phyloP scores from a whole-genome alignment of 345 rosid species.

The Boechera stricta region DNA sequence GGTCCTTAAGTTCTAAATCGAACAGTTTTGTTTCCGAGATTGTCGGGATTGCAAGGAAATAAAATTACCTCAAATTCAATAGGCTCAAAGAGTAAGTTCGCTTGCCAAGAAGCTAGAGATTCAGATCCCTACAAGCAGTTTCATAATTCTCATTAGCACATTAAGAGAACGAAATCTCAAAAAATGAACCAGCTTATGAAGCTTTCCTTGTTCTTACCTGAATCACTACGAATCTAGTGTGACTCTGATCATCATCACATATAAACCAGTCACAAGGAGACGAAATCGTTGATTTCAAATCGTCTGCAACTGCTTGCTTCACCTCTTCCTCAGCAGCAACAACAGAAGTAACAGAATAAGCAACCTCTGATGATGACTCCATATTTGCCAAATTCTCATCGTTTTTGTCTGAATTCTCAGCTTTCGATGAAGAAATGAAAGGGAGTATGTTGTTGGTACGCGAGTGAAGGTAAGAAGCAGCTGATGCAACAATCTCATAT shows the following conservation, averaged over 20 bases:
- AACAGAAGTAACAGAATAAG: conserved; percentile 84
- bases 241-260: conserved; percentile 79
- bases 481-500: conserved; percentile 74
- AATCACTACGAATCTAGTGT: conserved; percentile 81
- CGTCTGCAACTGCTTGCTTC: conserved; percentile 97
- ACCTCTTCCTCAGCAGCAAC: conserved; percentile 97
- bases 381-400: conserved; percentile 24
- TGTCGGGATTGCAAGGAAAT: neutral
- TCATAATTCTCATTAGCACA: conserved; percentile 1
- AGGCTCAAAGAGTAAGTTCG: conserved; percentile 87
- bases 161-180: neutral
- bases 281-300: conserved; percentile 69
- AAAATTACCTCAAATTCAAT: conserved; percentile 70
- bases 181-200: neutral
- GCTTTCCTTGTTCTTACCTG: conserved; percentile 56
- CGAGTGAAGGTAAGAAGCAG: conserved; percentile 80
- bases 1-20: neutral
- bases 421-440: conserved; percentile 42
- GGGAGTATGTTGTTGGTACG: conserved; percentile 71
- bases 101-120: conserved; percentile 89
- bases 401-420: conserved; percentile 20
- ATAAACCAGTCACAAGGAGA: conserved; percentile 97
- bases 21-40: neutral
- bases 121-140: conserved; percentile 70
- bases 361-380: conserved; percentile 54